phyloP scores from a whole-genome alignment of 2,329 filamentous ascomycete genomes.

The Fusarium albosuccineum region DNA sequence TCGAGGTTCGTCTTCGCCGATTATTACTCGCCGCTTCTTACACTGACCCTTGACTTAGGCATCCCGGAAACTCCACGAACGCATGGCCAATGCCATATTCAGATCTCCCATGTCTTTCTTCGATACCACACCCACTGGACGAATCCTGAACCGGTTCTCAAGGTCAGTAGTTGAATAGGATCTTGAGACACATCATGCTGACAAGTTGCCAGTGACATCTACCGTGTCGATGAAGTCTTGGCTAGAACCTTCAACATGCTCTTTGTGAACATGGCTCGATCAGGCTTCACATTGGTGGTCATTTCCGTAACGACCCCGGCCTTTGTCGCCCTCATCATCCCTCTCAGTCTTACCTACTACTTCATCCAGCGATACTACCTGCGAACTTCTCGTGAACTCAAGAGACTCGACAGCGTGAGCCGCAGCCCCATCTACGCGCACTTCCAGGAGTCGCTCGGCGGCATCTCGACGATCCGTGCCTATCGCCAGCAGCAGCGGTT shows the following conservation, averaged over 20 bases:
- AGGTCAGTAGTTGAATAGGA: conserved; percentile 67
- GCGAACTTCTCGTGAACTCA: conserved; percentile 94
- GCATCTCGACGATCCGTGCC: conserved; percentile 94
- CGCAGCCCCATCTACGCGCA: conserved; percentile 97
- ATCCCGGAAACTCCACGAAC: conserved; percentile 94
- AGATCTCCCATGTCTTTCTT: conserved; percentile 99
- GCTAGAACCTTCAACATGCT: conserved; percentile 98
- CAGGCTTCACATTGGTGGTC: conserved; percentile 86
- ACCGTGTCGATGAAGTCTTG: conserved; percentile 90
- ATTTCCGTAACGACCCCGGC: conserved; percentile 85
- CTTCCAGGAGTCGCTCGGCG: conserved; percentile 96
- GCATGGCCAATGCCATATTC: conserved; percentile 98
- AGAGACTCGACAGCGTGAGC: conserved; percentile 94
- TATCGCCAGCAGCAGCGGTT: conserved; percentile 92
- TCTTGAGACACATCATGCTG: conserved; percentile 28
- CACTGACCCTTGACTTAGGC: conserved; percentile 66
- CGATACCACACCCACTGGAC: conserved; percentile 95
- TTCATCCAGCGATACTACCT: conserved; percentile 98
- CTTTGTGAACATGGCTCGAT: conserved; percentile 80
- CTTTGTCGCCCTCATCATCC: conserved; percentile 85
- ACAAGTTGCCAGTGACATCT: conserved; percentile 72
- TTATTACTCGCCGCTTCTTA: background rate
- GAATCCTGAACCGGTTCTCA: conserved; percentile 96
- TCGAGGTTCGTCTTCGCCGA: conserved; percentile 74
- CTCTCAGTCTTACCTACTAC: conserved; percentile 84